Evolutionary conservation across 345 rosid species (phyloP).

Genomic region (Combretum micranthum): DNA sequence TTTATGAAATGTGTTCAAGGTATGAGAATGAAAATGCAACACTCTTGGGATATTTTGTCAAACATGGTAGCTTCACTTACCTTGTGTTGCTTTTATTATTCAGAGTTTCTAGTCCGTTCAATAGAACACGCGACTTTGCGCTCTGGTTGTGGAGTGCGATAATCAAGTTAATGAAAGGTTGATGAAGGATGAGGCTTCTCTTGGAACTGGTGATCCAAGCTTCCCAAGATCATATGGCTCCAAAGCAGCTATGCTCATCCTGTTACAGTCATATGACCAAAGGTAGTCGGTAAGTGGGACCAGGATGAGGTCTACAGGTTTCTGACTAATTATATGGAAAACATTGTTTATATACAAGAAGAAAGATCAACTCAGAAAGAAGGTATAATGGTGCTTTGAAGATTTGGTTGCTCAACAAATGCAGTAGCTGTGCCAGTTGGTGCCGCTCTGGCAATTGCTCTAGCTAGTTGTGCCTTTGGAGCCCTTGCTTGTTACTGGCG

Average conservation of each 20-base stretch:
- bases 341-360: conserved; percentile 57
- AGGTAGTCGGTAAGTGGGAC: conserved; percentile 46
- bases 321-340: conserved; percentile 61
- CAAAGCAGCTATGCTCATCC: conserved; percentile 72
- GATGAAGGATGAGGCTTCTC: conserved; percentile 69
- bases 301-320: conserved; percentile 70
- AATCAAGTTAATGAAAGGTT: conserved; percentile 81
- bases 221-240: conserved; percentile 90
- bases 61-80: conserved; percentile 6
- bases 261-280: conserved; percentile 42
- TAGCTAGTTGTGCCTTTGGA: conserved; percentile 96
- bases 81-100: conserved; percentile 4
- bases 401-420: conserved; percentile 55
- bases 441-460: conserved; percentile 93
- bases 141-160: conserved; percentile 92
- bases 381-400: conserved; percentile 33
- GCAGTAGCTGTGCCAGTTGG: conserved; percentile 89
- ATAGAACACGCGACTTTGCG: conserved; percentile 59
- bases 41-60: conserved; percentile 7
- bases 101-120: conserved; percentile 71
- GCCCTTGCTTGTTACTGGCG: conserved; percentile 99
- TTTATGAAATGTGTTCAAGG: conserved; percentile 86
- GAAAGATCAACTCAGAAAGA: conserved; percentile 29
- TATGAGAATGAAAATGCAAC: conserved; percentile 16
- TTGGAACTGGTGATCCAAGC: conserved; percentile 75